A percentile compares a stretch with the other conserved stretches of the same genome.
Conservation (phyloP, 441 rosid genomes). For the Brassica balearica region DNA sequence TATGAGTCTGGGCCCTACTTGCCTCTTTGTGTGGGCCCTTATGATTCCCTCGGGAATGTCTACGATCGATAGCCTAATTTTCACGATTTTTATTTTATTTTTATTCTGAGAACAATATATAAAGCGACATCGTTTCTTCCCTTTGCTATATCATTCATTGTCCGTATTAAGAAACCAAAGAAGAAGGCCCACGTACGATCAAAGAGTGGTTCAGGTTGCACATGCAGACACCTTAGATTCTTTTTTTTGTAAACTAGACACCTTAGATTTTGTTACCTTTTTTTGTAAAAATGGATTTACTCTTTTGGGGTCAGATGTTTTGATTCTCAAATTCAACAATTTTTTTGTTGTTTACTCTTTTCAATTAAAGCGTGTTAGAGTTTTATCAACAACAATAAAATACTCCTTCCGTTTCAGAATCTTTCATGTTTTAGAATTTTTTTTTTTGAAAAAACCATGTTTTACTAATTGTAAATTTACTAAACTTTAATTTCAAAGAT, state of each 20-base stretch:
- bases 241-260: not conserved
- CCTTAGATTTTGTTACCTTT: conserved; percentile 27
- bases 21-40: conserved; percentile 32
- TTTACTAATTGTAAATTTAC: too few relatives aligned
- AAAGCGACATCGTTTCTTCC: conserved; percentile 32
- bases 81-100: not conserved
- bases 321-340: conserved; percentile 8
- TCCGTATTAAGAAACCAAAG: conserved; percentile 19
- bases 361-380: not conserved
- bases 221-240: not conserved
- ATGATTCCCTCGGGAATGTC: conserved; percentile 34
- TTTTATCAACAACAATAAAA: not conserved
- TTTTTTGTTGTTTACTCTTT: not conserved
- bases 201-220: conserved; percentile 46
- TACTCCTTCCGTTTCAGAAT: too few relatives aligned
- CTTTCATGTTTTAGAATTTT: too few relatives aligned
- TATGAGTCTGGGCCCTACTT: conserved; percentile 38
- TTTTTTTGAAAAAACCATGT: too few relatives aligned
- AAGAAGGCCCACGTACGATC: conserved; percentile 34
- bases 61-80: conserved; percentile 28
- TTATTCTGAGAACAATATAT: not conserved
- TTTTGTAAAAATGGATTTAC: not conserved
- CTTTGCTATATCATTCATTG: conserved; percentile 33
- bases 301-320: conserved; percentile 28
- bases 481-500: too few relatives aligned